Conservation (phyloP, 768 basidiomycete species). For the Pseudohyphozyma bogoriensis region DNA sequence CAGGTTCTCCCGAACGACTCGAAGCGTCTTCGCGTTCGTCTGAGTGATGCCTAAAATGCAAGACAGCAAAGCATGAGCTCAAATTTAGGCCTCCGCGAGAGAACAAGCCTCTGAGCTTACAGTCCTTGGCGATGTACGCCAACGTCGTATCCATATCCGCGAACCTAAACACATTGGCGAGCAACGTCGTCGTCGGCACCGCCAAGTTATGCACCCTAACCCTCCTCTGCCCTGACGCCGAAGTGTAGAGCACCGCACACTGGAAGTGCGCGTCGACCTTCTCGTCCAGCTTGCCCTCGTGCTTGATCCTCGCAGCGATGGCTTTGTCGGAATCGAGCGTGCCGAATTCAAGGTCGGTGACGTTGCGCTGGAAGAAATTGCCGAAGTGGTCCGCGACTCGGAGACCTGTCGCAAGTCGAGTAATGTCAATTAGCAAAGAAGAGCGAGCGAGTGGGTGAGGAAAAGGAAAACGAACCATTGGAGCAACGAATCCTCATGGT, state of each 20-base stretch:
- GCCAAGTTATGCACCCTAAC: slow-evolving; percentile 82
- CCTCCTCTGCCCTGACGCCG: slow-evolving; percentile 60
- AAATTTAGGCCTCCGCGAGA: background rate
- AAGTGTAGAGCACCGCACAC: slow-evolving; percentile 79
- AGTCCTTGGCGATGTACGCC: slow-evolving; percentile 62
- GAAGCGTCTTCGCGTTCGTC: slow-evolving; percentile 52
- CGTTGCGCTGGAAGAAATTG: slow-evolving; percentile 56
- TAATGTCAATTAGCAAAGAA: slow-evolving; percentile 31
- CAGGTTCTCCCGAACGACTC: slow-evolving; percentile 70
- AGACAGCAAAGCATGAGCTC: background rate
- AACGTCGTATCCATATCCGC: slow-evolving; percentile 83
- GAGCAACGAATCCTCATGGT: slow-evolving; percentile 74
- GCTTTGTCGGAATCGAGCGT: slow-evolving; percentile 71
- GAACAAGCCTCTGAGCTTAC: slow-evolving; percentile 42
- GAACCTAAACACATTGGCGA: slow-evolving; percentile 82
- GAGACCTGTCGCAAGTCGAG: slow-evolving; percentile 26
- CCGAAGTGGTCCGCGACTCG: slow-evolving; percentile 50
- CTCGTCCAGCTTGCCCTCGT: slow-evolving; percentile 54
- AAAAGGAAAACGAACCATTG: slow-evolving; percentile 49
- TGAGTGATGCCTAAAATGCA: slow-evolving; percentile 55
- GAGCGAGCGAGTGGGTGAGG: slow-evolving; percentile 41
- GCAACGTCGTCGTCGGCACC: slow-evolving; percentile 64
- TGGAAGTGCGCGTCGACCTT: slow-evolving; percentile 70
- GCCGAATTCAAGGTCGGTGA: slow-evolving; percentile 68
- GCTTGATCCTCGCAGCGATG: slow-evolving; percentile 62